Conservation (phyloP, 1,284 basidiomycete genomes). For the Cronartium quercuum region DNA sequence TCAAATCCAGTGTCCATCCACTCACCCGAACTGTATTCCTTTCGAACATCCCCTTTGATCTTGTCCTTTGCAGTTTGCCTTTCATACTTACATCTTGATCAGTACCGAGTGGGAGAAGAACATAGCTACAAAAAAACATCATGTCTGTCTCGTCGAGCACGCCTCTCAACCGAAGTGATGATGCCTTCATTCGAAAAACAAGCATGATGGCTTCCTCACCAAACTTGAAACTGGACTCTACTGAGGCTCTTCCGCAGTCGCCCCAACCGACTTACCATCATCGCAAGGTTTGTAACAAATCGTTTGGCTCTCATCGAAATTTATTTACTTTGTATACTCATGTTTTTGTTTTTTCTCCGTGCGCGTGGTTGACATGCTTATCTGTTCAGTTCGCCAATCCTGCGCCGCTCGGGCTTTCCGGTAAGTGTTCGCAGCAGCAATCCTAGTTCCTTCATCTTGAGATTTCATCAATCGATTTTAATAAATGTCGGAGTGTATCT, state of each 20-base stretch:
- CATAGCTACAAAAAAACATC: neutral
- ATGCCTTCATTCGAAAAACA: neutral
- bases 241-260: neutral
- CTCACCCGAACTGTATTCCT: no score
- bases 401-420: neutral
- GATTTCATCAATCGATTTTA: neutral
- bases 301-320: no score
- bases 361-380: neutral
- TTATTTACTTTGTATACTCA: no score
- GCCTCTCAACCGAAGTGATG: neutral
- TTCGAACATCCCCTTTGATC: no score
- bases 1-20: no score
- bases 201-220: neutral
- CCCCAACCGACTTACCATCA: neutral
- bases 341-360: no score
- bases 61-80: no score
- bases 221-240: neutral
- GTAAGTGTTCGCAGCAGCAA: no score
- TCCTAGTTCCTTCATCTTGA: neutral
- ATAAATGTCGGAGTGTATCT: no score
- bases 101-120: no score
- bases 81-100: no score
- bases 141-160: neutral
- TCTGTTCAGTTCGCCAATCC: slow-evolving; percentile 11
- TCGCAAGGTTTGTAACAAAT: neutral